Conservation (phyloP, 345 rosid genomes). For the Durio zibethinus region DNA sequence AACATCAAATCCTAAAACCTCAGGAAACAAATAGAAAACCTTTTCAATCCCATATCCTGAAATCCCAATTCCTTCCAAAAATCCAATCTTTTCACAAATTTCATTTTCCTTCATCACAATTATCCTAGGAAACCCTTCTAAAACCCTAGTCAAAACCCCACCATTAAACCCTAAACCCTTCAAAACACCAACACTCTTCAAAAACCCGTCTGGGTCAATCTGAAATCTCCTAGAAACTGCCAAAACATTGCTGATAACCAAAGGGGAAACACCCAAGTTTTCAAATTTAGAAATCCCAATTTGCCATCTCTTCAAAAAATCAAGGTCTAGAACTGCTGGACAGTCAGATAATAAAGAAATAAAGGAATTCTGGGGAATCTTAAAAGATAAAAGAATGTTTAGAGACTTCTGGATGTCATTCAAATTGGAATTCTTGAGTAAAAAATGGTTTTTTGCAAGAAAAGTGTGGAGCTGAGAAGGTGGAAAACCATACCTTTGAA, state of each 20-base stretch:
- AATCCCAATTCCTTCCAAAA: slow-evolving; percentile 46
- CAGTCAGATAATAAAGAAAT: slow-evolving; percentile 54
- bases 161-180: slow-evolving; percentile 61
- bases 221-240: slow-evolving; percentile 49
- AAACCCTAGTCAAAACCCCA: slow-evolving; percentile 39
- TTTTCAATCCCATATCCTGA: slow-evolving; percentile 36
- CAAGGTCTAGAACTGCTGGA: slow-evolving; percentile 58
- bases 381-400: slow-evolving; percentile 45
- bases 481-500: slow-evolving; percentile 67
- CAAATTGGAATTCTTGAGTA: slow-evolving; percentile 37
- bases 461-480: slow-evolving; percentile 47
- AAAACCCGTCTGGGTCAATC: slow-evolving; percentile 44
- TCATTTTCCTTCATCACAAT: slow-evolving; percentile 42
- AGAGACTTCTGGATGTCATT: slow-evolving; percentile 52
- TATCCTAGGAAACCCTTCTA: slow-evolving; percentile 55
- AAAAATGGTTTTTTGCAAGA: slow-evolving; percentile 37
- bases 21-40: slow-evolving; percentile 50
- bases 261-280: slow-evolving; percentile 29
- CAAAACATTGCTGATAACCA: slow-evolving; percentile 42
- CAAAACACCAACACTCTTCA: slow-evolving; percentile 31
- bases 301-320: slow-evolving; percentile 64
- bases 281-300: slow-evolving; percentile 22
- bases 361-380: slow-evolving; percentile 47
- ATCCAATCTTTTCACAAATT: slow-evolving; percentile 43
- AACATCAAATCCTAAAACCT: slow-evolving; percentile 42